phyloP scores from a whole-genome alignment of 352 stramenopile species.

The Phytophthora brassicae region DNA sequence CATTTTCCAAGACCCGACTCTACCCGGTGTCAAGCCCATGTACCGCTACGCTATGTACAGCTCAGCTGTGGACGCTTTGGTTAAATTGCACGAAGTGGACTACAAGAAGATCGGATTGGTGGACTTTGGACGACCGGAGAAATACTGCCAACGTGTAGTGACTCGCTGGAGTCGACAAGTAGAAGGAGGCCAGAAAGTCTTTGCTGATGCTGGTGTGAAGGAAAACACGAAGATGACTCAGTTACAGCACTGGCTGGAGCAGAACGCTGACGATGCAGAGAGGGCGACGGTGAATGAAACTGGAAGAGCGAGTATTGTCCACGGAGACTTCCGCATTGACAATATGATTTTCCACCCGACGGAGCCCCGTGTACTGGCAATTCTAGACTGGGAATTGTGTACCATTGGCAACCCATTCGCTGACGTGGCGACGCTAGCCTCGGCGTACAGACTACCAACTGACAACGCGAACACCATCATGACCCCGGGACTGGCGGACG shows the following conservation, averaged over 20 bases:
- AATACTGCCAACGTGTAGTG: slow-evolving; percentile 79
- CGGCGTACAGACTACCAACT: slow-evolving; percentile 48
- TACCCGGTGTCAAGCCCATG: slow-evolving; percentile 62
- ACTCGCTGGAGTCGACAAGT: slow-evolving; percentile 75
- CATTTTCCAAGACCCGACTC: slow-evolving; percentile 72
- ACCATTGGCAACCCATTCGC: slow-evolving; percentile 86
- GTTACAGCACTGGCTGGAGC: slow-evolving; percentile 62
- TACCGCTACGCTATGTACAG: slow-evolving; percentile 85
- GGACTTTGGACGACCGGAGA: slow-evolving; percentile 61
- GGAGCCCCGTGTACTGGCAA: slow-evolving; percentile 75
- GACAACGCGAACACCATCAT: slow-evolving; percentile 51
- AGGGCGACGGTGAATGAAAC: slow-evolving; percentile 33
- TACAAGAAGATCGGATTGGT: slow-evolving; percentile 54
- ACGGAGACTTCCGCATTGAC: slow-evolving; percentile 89
- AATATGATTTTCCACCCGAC: slow-evolving; percentile 88
- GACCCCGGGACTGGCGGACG: slow-evolving; percentile 48
- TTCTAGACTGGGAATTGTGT: slow-evolving; percentile 89
- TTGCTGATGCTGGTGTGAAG: slow-evolving; percentile 47
- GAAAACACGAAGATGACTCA: slow-evolving; percentile 57
- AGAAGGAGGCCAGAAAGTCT: slow-evolving; percentile 45
- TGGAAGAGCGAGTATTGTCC: slow-evolving; percentile 54
- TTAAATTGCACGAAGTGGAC: slow-evolving; percentile 67
- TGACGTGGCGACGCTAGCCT: slow-evolving; percentile 75
- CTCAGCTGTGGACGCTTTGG: slow-evolving; percentile 64
- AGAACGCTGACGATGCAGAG: slow-evolving; percentile 49